Conservation (phyloP, 2,329 filamentous ascomycete species). For the Achaetomium macrosporum region DNA sequence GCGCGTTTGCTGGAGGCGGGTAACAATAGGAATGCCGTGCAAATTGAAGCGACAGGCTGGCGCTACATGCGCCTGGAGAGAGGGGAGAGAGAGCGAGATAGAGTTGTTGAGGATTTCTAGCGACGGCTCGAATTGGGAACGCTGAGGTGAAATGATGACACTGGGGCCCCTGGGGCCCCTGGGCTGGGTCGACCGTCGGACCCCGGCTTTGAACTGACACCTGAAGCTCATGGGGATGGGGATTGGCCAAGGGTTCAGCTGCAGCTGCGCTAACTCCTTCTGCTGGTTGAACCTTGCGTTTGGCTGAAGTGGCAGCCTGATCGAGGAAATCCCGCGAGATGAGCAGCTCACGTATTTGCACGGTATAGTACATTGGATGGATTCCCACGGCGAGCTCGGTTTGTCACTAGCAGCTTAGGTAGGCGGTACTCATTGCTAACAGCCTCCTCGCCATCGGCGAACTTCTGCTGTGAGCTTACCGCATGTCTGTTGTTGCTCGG, state of each 20-base stretch:
- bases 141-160: neutral
- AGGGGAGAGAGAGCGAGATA: neutral
- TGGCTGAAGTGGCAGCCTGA: slow-evolving; percentile 12
- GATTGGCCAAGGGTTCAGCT: slow-evolving; percentile 12
- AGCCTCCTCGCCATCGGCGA: too few relatives aligned
- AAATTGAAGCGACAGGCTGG: neutral
- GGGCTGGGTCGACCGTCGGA: too few relatives aligned
- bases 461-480: neutral
- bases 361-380: too few relatives aligned
- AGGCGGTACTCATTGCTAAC: too few relatives aligned
- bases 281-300: neutral
- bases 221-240: neutral
- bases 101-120: neutral
- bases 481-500: neutral
- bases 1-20: too few relatives aligned
- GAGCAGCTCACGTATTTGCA: neutral
- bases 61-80: neutral
- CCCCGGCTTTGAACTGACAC: too few relatives aligned
- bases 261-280: slow-evolving; percentile 4
- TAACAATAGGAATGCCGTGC: neutral
- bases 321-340: neutral
- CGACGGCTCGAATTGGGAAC: neutral
- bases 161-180: too few relatives aligned
- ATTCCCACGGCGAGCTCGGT: too few relatives aligned
- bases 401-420: too few relatives aligned